A percentile compares a stretch with the other conserved stretches of the same genome.
phyloP scores from a whole-genome alignment of 768 basidiomycete species.

The Lactarius evosmus region DNA sequence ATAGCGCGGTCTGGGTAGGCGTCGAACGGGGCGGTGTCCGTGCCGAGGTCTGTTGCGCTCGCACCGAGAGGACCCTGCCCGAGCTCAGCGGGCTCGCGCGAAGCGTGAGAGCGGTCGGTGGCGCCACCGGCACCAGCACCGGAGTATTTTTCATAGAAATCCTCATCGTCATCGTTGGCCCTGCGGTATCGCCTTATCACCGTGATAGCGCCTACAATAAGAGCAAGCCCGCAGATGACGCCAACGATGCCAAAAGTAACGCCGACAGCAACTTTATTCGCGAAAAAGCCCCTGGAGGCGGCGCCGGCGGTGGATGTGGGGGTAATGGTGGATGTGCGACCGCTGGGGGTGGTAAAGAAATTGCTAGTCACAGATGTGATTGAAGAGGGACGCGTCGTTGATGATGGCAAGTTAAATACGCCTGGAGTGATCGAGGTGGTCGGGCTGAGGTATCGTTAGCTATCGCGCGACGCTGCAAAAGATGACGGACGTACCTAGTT shows the following conservation, averaged over 20 bases:
- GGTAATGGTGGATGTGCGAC: background rate
- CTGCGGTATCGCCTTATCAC: slow-evolving; percentile 4
- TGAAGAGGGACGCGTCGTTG: background rate
- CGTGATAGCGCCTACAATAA: background rate
- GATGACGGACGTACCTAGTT: background rate
- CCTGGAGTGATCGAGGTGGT: background rate
- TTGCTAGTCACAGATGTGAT: background rate
- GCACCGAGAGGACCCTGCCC: slow-evolving; percentile 10
- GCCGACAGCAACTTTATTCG: slow-evolving; percentile 25
- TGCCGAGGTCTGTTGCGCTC: slow-evolving; percentile 8
- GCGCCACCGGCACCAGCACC: background rate
- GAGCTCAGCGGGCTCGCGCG: background rate
- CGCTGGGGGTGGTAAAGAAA: background rate
- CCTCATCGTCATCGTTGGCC: background rate
- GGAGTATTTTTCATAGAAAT: slow-evolving; percentile 22
- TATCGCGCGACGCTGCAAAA: background rate
- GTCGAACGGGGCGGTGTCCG: background rate
- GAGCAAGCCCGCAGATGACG: slow-evolving; percentile 22
- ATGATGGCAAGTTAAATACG: background rate
- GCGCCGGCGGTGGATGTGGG: background rate
- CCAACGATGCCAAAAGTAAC: slow-evolving; percentile 31
- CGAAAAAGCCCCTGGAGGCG: slow-evolving; percentile 12
- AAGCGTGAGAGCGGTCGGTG: background rate
- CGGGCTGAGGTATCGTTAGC: slow-evolving; percentile 6
- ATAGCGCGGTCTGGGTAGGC: slow-evolving; percentile 27